Evolutionary conservation across 2,329 filamentous ascomycete genomes (phyloP), one percentile per base, ranked within the genome.

Genomic region (Verticillium zaregamsianum): DNA sequence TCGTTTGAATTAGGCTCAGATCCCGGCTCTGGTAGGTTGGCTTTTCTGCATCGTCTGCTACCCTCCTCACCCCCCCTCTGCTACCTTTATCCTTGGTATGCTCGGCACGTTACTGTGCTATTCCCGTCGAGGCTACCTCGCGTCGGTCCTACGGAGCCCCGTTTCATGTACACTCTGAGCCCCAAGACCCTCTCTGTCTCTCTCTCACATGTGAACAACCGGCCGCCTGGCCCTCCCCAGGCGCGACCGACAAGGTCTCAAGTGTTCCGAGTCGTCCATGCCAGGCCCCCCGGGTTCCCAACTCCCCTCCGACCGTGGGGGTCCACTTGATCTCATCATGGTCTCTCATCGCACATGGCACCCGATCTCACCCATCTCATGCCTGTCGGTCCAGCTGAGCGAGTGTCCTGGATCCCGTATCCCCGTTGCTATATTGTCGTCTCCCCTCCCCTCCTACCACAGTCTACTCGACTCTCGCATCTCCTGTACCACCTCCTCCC

Each of bases 271-370:
- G 28, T 33, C 28, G 28, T 23, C 54, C 54, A 17, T 33, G 8
- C 28, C 25, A 31, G 5, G 23, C 25, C 54, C 25, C 14, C 28
- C 23, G 11, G 9, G 17, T 25, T 15, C 31, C n/a, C 9, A 35
- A 15, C 32, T 23, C 54, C 59, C 52, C 17, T 49, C 35, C 55
- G 55, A 61, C 58, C 62, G 40, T 49, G 63, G 62, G 64, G 63
- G 61, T 62, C 64, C 64, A 63, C 61, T 63, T 61, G 61, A 61
- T 64, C 60, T 63, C 62, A 64, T 63, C 57, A 58, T 45, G 37
- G 25, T 49, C 57, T 28, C 37, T 31, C 25, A 11, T 23, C n/a
- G 45, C 45, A 52, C 45, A 52, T 52, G 45, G 45, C 45, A 52
- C 45, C 45, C 45, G 8, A 52, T 52, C 45, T 52, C 45, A 52